Evolutionary conservation across 2,329 filamentous ascomycete genomes (phyloP).

Genomic region (Talaromyces pinophilus): DNA sequence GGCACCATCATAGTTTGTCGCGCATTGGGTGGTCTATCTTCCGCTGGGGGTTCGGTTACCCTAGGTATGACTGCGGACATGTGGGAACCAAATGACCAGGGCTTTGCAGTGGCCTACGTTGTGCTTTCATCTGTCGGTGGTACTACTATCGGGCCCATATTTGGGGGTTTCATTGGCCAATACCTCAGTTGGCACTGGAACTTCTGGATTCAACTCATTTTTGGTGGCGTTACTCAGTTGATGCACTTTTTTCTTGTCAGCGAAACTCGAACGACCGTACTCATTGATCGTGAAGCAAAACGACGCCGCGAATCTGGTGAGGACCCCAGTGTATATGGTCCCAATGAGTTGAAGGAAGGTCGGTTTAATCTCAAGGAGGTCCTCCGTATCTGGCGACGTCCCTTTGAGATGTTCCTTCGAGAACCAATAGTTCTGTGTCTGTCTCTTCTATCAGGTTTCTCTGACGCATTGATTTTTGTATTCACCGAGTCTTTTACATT

Average conservation of each 20-base stretch:
- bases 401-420: conserved; percentile 64
- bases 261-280: conserved; percentile 60
- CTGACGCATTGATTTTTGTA: conserved; percentile 66
- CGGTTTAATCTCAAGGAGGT: conserved; percentile 55
- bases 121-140: conserved; percentile 59
- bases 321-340: conserved; percentile 63
- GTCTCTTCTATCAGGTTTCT: conserved; percentile 65
- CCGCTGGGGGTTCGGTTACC: conserved; percentile 65
- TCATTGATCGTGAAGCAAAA: conserved; percentile 61
- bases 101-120: conserved; percentile 62
- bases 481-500: conserved; percentile 63
- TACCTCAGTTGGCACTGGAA: conserved; percentile 59
- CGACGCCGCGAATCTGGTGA: conserved; percentile 56
- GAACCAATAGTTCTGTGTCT: conserved; percentile 65
- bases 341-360: conserved; percentile 65
- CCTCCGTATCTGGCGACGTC: conserved; percentile 62
- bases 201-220: conserved; percentile 64
- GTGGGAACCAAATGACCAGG: conserved; percentile 59
- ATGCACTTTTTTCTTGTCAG: conserved; percentile 49
- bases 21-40: conserved; percentile 62
- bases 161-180: conserved; percentile 55
- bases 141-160: conserved; percentile 51
- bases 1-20: conserved; percentile 68
- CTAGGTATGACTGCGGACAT: conserved; percentile 66
- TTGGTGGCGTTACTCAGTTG: conserved; percentile 56